These are phyloP conservation scores for Begonia loranthoides DNA, from an alignment of 306 rosid genomes.

Conservation along the genomic window DNA sequence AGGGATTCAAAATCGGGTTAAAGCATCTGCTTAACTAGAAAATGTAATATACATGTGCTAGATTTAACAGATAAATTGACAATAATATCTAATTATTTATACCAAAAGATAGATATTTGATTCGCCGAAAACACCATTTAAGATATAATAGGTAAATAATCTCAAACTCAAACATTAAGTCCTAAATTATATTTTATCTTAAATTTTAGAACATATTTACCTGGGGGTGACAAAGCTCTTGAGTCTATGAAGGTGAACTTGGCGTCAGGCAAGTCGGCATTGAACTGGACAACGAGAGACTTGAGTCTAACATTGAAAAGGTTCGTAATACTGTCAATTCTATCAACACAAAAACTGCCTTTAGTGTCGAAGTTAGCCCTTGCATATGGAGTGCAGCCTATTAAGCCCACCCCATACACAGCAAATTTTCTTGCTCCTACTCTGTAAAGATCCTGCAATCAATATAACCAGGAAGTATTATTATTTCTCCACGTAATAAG, in stretches of 20 bases:
- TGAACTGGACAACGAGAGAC: slow-evolving; percentile 13
- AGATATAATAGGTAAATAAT: not conserved
- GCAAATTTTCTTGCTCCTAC: slow-evolving; percentile 15
- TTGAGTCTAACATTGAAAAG: slow-evolving; percentile 17
- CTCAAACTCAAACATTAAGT: not conserved
- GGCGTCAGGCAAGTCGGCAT: slow-evolving; percentile 3
- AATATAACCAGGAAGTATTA: not conserved
- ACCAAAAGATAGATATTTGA: not conserved
- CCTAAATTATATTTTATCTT: not conserved
- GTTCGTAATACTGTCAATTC: slow-evolving; percentile 10
- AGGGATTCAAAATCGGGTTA: too few relatives aligned
- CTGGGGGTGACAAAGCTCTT: not conserved
- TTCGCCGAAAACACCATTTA: not conserved
- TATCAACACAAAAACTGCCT: slow-evolving; percentile 14
- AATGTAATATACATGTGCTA: too few relatives aligned
- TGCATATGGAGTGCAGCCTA: slow-evolving; percentile 21
- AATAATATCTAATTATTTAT: too few relatives aligned
- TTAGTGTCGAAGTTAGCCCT: not conserved
- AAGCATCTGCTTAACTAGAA: too few relatives aligned
- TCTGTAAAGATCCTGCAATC: not conserved
- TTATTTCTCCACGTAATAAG: too few relatives aligned
- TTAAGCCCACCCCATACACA: not conserved
- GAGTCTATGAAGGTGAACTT: slow-evolving; percentile 17
- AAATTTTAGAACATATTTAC: not conserved
- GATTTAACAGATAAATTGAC: too few relatives aligned